Conservation (phyloP, 2,329 filamentous ascomycete species). For the Fusarium aywerte region DNA sequence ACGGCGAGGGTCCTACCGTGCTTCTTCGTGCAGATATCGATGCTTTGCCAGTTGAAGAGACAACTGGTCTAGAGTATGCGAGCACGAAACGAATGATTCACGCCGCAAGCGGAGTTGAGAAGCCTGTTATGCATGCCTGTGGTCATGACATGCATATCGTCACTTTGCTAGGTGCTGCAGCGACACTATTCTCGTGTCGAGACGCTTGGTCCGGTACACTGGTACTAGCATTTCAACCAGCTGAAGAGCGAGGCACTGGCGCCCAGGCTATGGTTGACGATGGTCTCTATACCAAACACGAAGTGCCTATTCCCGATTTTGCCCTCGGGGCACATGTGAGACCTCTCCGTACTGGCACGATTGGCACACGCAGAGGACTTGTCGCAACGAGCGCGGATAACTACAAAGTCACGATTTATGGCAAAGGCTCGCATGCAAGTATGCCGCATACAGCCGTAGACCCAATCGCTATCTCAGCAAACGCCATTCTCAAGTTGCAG, state of each 20-base stretch:
- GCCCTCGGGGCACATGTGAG: conserved; percentile 53
- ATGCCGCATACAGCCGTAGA: conserved; percentile 22
- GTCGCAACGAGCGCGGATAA: conserved; percentile 45
- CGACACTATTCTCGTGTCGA: conserved; percentile 58
- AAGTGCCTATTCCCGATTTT: conserved; percentile 48
- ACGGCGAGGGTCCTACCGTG: conserved; percentile 65
- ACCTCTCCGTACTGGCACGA: conserved; percentile 47
- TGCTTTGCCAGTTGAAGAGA: conserved; percentile 67
- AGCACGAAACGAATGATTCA: conserved; percentile 48
- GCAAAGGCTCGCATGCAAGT: conserved; percentile 47
- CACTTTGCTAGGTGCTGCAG: conserved; percentile 64
- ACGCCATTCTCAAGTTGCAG: conserved; percentile 39
- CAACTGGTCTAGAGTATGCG: conserved; percentile 65
- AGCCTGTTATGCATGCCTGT: conserved; percentile 74
- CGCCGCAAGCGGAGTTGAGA: conserved; percentile 30
- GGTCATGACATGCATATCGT: conserved; percentile 75
- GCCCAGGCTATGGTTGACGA: conserved; percentile 59
- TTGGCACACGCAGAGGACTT: conserved; percentile 43
- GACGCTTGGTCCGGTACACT: conserved; percentile 70
- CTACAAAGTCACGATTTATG: conserved; percentile 48
- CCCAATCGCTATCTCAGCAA: conserved; percentile 20
- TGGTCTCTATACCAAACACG: conserved; percentile 47
- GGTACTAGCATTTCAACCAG: conserved; percentile 73
- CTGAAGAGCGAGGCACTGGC: conserved; percentile 71
- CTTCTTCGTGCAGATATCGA: conserved; percentile 72